Evolutionary conservation across 2,329 filamentous ascomycete genomes (phyloP).

Genomic region (Rosellinia necatrix): DNA sequence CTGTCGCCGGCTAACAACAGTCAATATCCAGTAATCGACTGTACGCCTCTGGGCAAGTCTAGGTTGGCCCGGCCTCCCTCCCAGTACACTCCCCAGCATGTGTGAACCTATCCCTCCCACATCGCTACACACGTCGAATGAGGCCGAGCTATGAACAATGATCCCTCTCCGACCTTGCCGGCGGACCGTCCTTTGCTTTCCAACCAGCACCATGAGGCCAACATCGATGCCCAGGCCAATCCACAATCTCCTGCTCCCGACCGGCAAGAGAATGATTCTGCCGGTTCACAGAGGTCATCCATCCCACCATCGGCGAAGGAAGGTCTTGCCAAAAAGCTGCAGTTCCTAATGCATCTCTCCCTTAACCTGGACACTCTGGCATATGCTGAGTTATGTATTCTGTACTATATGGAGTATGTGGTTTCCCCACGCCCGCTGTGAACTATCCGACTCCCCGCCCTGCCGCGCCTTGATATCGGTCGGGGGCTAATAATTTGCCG

Average conservation of each 20-base stretch:
- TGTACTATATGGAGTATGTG: conserved; percentile 75
- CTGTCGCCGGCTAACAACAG: no score
- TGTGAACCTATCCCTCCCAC: conserved; percentile 36
- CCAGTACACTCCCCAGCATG: conserved; percentile 41
- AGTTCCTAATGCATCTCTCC: conserved; percentile 65
- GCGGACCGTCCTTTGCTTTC: conserved; percentile 39
- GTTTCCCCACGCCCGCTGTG: background rate
- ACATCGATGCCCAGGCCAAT: conserved; percentile 22
- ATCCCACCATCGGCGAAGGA: conserved; percentile 40
- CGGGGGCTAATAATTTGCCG: conserved; percentile 14
- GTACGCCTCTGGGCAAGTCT: no score
- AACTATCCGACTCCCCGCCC: background rate
- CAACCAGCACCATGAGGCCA: conserved; percentile 31
- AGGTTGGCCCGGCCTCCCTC: no score
- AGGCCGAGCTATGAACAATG: conserved; percentile 53
- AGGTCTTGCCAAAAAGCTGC: conserved; percentile 58
- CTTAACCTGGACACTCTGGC: conserved; percentile 65
- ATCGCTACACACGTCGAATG: conserved; percentile 43
- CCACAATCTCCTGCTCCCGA: conserved; percentile 17
- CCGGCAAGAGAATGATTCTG: conserved; percentile 23
- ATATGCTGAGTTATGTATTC: conserved; percentile 65
- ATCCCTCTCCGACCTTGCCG: conserved; percentile 49
- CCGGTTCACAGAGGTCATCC: conserved; percentile 31
- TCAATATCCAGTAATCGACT: no score
- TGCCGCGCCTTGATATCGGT: background rate